Base-by-base conservation (phyloP, 1,284 basidiomycete species). In the Xanthoconium separans region DNA sequence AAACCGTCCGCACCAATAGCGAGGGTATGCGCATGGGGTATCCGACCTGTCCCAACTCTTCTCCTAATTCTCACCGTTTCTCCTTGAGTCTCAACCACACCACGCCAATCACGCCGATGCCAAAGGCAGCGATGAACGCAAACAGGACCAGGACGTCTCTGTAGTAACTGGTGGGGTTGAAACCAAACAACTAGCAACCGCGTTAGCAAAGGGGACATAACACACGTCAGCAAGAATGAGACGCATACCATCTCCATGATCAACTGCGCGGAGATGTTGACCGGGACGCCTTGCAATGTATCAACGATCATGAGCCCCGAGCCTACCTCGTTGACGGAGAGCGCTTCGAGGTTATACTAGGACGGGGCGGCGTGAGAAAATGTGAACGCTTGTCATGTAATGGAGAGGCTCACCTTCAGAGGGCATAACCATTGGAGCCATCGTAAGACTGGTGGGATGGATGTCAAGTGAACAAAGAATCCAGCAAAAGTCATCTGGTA, bases 401-500 rank as follows among this genome's bases (percentile, higher is more conserved):
- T 13, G 11, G 30, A 15, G 11, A 50, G 4, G 37, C 56, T n/a
- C 45, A 72, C 70, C 46, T 84, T 84, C 31, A 85, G 75, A 47
- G 83, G 81, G 53, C 79, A 79, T 44, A 85, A 53, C 88, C 90
- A 96, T 64, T 94, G 88, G 44, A 95, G 73, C 92, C 93, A 95
- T 13, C 92, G 81, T 2, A 95, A 76, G 1, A 91, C 90, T 1
- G 88, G 87, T 2, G 92, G 91, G 57, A 95, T 94, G 53, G 80
- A 76, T 55, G 75, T 71, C 53, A 95, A 77, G 66, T 95, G 89
- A 46, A 94, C 90, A 68, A 96, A 90, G 74, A 91, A 90, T 22
- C 91, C 91, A 1, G 90, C 89, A 63, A 82, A 92, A 0, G 89
- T 91, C 87, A 90, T 91, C 66, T 91, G 84, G 71, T 88, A 92